These are phyloP conservation scores for Terana coerulea DNA, from an alignment of 768 basidiomycete species.

Conservation along the genomic window DNA sequence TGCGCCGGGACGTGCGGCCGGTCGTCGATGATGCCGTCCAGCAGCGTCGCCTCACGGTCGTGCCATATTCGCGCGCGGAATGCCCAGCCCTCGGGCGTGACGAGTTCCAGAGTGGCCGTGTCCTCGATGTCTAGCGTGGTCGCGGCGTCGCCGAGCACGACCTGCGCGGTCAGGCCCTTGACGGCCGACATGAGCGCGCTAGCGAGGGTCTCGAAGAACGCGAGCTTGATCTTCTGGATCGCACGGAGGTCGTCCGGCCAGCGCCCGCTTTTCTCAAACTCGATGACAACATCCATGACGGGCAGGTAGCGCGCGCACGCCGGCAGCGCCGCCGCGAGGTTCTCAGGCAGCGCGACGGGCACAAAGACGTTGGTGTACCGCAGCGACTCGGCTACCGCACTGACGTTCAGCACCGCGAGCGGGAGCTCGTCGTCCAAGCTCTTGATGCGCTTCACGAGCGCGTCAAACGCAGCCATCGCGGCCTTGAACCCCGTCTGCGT, in stretches of 20 bases:
- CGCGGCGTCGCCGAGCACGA: conserved; percentile 53
- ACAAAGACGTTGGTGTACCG: conserved; percentile 82
- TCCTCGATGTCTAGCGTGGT: conserved; percentile 59
- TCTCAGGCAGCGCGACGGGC: conserved; percentile 67
- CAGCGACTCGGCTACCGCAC: conserved; percentile 66
- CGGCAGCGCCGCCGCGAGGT: conserved; percentile 49
- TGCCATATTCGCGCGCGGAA: conserved; percentile 85
- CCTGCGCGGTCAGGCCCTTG: conserved; percentile 48
- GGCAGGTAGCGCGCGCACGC: conserved; percentile 61
- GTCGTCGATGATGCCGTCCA: conserved; percentile 63
- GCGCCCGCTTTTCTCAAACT: conserved; percentile 87
- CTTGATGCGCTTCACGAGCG: conserved; percentile 71
- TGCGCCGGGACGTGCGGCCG: conserved; percentile 29
- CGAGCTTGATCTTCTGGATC: conserved; percentile 91
- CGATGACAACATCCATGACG: conserved; percentile 70
- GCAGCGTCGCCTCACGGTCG: conserved; percentile 75
- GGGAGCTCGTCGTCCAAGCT: conserved; percentile 69
- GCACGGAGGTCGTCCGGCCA: conserved; percentile 96
- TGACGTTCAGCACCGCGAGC: conserved; percentile 71
- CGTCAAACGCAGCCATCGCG: conserved; percentile 76
- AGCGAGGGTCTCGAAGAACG: conserved; percentile 83
- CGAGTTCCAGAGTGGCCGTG: conserved; percentile 66
- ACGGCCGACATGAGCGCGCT: conserved; percentile 52
- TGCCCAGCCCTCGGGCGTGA: conserved; percentile 82
- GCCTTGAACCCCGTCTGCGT: conserved; percentile 60